Conservation (phyloP, 1,139 yeast species). For the Geotrichum reessii region DNA sequence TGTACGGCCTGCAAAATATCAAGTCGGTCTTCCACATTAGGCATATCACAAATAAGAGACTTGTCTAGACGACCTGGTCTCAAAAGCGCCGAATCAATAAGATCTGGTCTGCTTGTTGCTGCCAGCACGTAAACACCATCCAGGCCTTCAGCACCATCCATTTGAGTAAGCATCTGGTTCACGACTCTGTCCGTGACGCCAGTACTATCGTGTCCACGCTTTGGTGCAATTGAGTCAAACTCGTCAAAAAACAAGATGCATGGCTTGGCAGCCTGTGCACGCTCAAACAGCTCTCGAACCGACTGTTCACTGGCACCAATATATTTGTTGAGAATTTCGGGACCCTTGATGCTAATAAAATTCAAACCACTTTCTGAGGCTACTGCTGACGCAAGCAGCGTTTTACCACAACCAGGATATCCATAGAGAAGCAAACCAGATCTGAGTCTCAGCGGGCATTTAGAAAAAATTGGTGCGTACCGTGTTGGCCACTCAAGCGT, state of each 20-base stretch:
- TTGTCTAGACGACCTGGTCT: conserved; percentile 96
- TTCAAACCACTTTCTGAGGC: conserved; percentile 93
- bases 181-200: conserved; percentile 98
- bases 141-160: conserved; percentile 98
- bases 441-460: conserved; percentile 78
- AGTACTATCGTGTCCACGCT: conserved; percentile 95
- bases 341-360: conserved; percentile 92
- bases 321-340: conserved; percentile 90
- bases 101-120: conserved; percentile 92
- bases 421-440: conserved; percentile 91
- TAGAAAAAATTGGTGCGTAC: conserved; percentile 87
- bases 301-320: conserved; percentile 97
- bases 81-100: conserved; percentile 87
- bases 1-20: conserved; percentile 67
- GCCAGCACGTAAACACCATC: conserved; percentile 96
- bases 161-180: conserved; percentile 92
- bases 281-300: conserved; percentile 84
- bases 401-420: conserved; percentile 97
- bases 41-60: conserved; percentile 85
- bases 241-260: conserved; percentile 93
- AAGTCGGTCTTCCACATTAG: conserved; percentile 59
- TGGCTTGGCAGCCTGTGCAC: conserved; percentile 93
- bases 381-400: conserved; percentile 85
- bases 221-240: conserved; percentile 95
- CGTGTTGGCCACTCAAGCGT: conserved; percentile 97